Evolutionary conservation across 2,329 filamentous ascomycete species (phyloP), one percentile per base, ranked within the genome.

Genomic region (Exophiala sideris): DNA sequence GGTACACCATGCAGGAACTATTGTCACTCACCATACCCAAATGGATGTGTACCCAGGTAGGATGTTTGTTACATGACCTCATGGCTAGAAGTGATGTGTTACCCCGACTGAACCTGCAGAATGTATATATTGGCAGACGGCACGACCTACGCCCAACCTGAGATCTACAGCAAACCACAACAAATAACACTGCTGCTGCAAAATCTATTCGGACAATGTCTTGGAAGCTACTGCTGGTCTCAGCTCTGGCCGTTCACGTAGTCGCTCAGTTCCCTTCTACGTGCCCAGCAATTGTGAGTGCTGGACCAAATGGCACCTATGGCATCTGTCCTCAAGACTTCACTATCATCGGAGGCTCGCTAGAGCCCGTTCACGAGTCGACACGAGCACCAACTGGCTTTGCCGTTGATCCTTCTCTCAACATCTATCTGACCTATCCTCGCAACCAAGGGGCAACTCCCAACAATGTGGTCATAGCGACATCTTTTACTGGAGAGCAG

Each of bases 361-460:
- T 73, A 1, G 64, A 73, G 54, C 64, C 69, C 2, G 64, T 73
- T 5, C 71, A 75, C 50, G 68, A 73, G 42, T 71, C 67, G 35
- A 60, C 65, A 36, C 58, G 60, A 12, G 65, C 70, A 11, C 69
- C 71, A 1, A 73, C 72, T 4, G 72, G 72, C 11, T 62, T 74
- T 10, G 72, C 71, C 5, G 63, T 75, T 7, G 72, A 75, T 53
- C 60, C 53, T 2, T 57, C 61, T 12, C 65, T 68, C 32, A 71
- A 69, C 44, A 55, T 75, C 21, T 75, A 75, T 59, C 65, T 75
- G 10, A 73, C 72, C 3, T 75, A 74, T 51, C 71, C 72, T 16
- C 70, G 72, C 29, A 74, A 74, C 59, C 61, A 54, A 6, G 69
- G 68, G 14, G 65, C 66, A 18, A 70, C 68, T 3, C 66, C 68